Evolutionary conservation across 768 basidiomycete species (phyloP).

Genomic region (Fibroporia radiculosa): DNA sequence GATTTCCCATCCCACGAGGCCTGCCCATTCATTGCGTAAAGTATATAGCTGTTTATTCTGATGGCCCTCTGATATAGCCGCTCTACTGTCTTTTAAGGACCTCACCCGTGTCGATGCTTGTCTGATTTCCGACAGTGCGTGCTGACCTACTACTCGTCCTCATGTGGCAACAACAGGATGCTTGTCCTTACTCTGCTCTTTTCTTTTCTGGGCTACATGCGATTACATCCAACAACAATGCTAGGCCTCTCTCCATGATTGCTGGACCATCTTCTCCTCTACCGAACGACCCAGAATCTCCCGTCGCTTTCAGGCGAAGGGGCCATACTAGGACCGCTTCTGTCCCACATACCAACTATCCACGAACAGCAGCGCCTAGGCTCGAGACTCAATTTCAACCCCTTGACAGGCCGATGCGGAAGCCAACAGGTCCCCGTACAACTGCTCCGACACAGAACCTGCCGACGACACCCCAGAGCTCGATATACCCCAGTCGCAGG

Average conservation of each 20-base stretch:
- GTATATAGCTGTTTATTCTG: background rate
- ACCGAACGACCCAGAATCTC: background rate
- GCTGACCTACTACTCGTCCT: background rate
- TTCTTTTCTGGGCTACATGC: conserved; percentile 29
- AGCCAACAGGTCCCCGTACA: background rate
- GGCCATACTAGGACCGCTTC: background rate
- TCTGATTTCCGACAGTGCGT: background rate
- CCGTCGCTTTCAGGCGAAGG: background rate
- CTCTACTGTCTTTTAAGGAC: background rate
- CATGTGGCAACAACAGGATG: background rate
- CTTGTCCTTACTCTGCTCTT: conserved; percentile 22
- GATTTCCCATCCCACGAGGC: too few relatives aligned
- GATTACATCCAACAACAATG: conserved; percentile 18
- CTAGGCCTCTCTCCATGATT: conserved; percentile 7
- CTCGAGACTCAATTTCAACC: background rate
- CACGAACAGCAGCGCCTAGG: background rate
- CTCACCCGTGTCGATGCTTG: background rate
- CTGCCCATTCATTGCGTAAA: background rate
- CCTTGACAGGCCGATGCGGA: background rate
- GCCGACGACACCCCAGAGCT: too few relatives aligned
- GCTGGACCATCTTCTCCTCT: background rate
- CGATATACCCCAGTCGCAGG: too few relatives aligned
- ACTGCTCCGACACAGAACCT: background rate
- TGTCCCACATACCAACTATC: background rate
- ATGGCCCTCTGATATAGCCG: conserved; percentile 1